Percentiles rank a stretch among this genome's conserved stretches.
phyloP scores from a whole-genome alignment of 768 basidiomycete genomes.

The Lentinus brumalis region DNA sequence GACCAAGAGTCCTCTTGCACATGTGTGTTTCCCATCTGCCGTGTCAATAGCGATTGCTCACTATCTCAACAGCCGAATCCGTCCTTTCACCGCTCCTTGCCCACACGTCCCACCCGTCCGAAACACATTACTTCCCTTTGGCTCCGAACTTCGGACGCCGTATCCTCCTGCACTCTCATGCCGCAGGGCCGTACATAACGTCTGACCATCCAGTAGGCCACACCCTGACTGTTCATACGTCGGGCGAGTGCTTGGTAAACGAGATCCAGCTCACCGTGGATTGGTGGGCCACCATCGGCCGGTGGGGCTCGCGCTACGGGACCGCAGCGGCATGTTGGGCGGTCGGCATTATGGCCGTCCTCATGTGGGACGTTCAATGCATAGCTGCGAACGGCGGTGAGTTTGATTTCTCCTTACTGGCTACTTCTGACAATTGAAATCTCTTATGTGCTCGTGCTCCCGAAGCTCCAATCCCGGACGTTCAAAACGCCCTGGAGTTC shows the following conservation, averaged over 20 bases:
- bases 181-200: conserved; percentile 64
- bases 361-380: conserved; percentile 57
- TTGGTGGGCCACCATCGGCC: conserved; percentile 69
- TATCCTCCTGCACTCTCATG: conserved; percentile 68
- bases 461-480: conserved; percentile 47
- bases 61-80: conserved; percentile 39
- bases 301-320: conserved; percentile 73
- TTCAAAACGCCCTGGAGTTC: conserved; percentile 48
- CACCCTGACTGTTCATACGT: conserved; percentile 60
- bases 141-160: conserved; percentile 32
- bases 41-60: not conserved
- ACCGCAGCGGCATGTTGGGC: conserved; percentile 74
- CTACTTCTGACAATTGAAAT: too few species aligned
- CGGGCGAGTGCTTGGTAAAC: conserved; percentile 52
- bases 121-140: conserved; percentile 71
- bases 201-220: conserved; percentile 39
- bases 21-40: conserved; percentile 23
- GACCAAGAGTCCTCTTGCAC: conserved; percentile 28
- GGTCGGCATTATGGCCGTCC: conserved; percentile 63
- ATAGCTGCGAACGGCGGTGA: conserved; percentile 29
- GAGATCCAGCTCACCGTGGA: conserved; percentile 62
- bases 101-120: conserved; percentile 58
- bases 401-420: conserved; percentile 15
- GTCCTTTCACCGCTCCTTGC: conserved; percentile 66
- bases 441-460: not conserved